Conservation (phyloP, 495 filamentous ascomycete genomes). For the Amorphotheca resinae region DNA sequence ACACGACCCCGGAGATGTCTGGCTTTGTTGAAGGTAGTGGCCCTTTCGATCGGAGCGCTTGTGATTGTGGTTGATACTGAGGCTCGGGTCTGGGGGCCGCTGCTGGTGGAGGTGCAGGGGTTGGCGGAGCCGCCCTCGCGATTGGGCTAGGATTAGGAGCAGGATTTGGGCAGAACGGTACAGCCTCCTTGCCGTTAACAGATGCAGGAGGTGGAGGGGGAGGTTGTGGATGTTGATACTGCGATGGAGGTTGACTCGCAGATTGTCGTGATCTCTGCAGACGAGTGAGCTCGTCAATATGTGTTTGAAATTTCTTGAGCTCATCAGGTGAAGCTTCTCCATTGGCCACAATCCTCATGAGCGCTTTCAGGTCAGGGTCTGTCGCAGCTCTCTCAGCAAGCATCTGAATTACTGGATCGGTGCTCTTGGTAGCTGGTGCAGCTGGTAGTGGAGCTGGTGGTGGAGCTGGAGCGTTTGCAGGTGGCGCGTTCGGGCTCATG, state of each 20-base stretch:
- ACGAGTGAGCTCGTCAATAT: constrained; percentile 79
- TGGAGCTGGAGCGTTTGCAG: constrained; percentile 1
- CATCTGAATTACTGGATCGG: constrained; percentile 92
- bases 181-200: background rate
- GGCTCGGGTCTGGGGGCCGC: constrained; percentile 21
- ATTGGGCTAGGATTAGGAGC: background rate
- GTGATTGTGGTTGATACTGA: constrained; percentile 21
- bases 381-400: constrained; percentile 76
- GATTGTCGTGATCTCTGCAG: constrained; percentile 18
- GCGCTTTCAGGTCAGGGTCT: constrained; percentile 77
- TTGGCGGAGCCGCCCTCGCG: background rate
- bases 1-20: constrained; percentile 60
- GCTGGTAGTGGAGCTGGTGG: constrained; percentile 21
- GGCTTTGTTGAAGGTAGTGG: constrained; percentile 39
- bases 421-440: constrained; percentile 28
- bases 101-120: constrained; percentile 8
- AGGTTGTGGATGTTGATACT: constrained; percentile 17
- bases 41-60: constrained; percentile 38
- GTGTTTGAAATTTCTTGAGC: constrained; percentile 75
- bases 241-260: constrained; percentile 5
- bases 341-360: constrained; percentile 91
- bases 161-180: background rate
- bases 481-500: constrained; percentile 1
- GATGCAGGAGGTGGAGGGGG: constrained; percentile 1
- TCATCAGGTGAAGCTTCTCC: constrained; percentile 71